Evolutionary conservation across 371 early-diverging fungal genomes (phyloP), one percentile per base, ranked within the genome.

Genomic region (Umbelopsis sp.): DNA sequence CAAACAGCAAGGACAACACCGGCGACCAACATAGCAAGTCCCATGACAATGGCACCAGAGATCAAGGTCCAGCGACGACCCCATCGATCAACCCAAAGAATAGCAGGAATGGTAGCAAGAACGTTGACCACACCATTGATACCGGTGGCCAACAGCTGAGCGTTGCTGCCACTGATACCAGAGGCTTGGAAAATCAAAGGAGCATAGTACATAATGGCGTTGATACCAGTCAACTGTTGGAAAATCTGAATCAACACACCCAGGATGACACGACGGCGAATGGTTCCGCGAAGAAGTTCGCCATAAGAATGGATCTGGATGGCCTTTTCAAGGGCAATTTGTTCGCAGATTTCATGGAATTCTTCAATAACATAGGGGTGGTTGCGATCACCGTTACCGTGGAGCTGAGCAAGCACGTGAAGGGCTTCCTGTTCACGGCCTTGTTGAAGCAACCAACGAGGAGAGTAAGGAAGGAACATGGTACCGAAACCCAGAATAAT

Each of bases 361-460:
- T 96, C 97, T n/a, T 86, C 83, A 16, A 87, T 65, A 37, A 95
- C 91, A 22, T 72, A 80, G 29, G 89, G 78, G 51, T 75, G 76
- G 52, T 81, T 79, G 68, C 75, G 77, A 66, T 89, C 84, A 64
- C 87, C 86, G 9, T 71, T 66, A 38, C 87, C 82, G 46, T 93
- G 90, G 72, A 97, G 84, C 63, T 87, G 79, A 50, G 94, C 94
- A 16, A 98, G 79, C 9, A 90, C 91, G 52, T 72, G 65, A 20
- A 89, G 79, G 35, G 92, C 94, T 72, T 96, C 95, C n/a, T 92
- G 92, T 32, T 87, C 93, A 46, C 83, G 80, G 44, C 79, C 90
- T 65, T 89, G 74, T 70, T 83, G 83, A 53, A 87, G 79, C 69
- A 95, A 78, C 93, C 94, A 96, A 80, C 74, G 86, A 37, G 88